Percentiles rank a stretch among this genome's conserved stretches.
phyloP scores from a whole-genome alignment of 106 monocot species.

The Hemerocallis citrina region DNA sequence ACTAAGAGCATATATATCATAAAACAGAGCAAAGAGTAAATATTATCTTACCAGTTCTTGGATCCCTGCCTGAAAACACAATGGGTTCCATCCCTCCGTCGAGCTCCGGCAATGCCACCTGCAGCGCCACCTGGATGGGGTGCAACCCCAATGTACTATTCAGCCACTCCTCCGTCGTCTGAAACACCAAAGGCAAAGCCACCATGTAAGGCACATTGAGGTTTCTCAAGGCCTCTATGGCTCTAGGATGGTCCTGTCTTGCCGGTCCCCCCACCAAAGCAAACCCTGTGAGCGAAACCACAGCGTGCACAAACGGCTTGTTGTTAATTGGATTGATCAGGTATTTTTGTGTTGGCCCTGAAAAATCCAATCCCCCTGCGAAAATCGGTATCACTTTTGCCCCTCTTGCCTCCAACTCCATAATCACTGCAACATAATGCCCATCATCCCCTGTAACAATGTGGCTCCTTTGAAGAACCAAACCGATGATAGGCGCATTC shows the following conservation, averaged over 20 bases:
- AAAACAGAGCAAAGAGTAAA: background rate
- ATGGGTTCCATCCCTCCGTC: conserved; percentile 83
- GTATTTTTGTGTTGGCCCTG: conserved; percentile 44
- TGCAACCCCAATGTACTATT: conserved; percentile 59
- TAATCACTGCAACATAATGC: conserved; percentile 67
- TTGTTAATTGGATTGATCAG: conserved; percentile 41
- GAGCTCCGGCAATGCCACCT: conserved; percentile 72
- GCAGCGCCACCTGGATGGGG: conserved; percentile 70
- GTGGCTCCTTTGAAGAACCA: conserved; percentile 70
- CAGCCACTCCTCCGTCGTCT: conserved; percentile 82
- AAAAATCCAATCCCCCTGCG: conserved; percentile 62
- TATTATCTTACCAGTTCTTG: conserved; percentile 50
- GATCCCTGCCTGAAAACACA: conserved; percentile 62
- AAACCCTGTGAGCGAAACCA: conserved; percentile 59
- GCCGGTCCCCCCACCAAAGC: conserved; percentile 73
- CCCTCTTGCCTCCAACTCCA: conserved; percentile 67
- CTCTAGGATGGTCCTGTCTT: conserved; percentile 63
- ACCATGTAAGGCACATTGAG: conserved; percentile 70
- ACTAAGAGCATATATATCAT: no score
- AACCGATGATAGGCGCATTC: conserved; percentile 40
- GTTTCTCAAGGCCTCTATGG: conserved; percentile 60
- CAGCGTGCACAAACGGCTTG: conserved; percentile 55
- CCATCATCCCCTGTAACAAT: conserved; percentile 73
- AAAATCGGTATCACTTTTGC: conserved; percentile 69
- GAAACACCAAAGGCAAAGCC: conserved; percentile 69